Evolutionary conservation across 1,284 basidiomycete species (phyloP), one percentile per base, ranked within the genome.

Genomic region (Microbotryomycetes sp.): DNA sequence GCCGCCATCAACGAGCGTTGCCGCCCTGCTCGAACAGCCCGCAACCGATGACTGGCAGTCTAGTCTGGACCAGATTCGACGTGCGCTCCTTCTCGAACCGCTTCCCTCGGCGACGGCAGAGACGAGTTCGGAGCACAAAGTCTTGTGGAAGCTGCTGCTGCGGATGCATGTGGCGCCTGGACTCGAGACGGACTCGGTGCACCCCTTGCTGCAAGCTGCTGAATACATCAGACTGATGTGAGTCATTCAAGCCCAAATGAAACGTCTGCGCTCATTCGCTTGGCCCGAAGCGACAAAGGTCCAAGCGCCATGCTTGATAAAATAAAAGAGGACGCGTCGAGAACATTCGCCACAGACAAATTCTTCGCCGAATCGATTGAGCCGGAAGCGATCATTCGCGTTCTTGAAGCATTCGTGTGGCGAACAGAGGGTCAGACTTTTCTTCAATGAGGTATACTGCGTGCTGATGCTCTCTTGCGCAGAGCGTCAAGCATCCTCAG

Each of bases 361-460:
- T 88, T 88, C 9, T 98, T 97, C 79, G 93, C 94, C 76, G 88
- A 91, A 72, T 85, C 88, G 56, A 94, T 98, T 18, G 84, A 87
- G 30, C 92, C 97, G 75, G 91, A 93, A 69, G 94, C 93, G 88
- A 82, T 97, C n/a, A 87, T 97, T 62, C 83, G 94, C 27, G 77
- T 97, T 16, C 78, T 98, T 27, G 94, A 98, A 73, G 94, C 93
- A 0, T 97, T 97, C 75, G 93, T 96, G 3, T 98, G 94, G 94
- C 81, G 88, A 69, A 18, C n/a, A n/a, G n/a, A n/a, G n/a, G n/a
- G n/a, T n/a, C n/a, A n/a, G n/a, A n/a, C n/a, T n/a, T n/a, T n/a
- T n/a, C n/a, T n/a, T n/a, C n/a, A n/a, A n/a, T n/a, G n/a, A n/a
- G n/a, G n/a, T n/a, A n/a, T n/a, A n/a, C n/a, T n/a, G n/a, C n/a